Evolutionary conservation across 257 asterid species (phyloP).

Genomic region (Ilex aquifolium): DNA sequence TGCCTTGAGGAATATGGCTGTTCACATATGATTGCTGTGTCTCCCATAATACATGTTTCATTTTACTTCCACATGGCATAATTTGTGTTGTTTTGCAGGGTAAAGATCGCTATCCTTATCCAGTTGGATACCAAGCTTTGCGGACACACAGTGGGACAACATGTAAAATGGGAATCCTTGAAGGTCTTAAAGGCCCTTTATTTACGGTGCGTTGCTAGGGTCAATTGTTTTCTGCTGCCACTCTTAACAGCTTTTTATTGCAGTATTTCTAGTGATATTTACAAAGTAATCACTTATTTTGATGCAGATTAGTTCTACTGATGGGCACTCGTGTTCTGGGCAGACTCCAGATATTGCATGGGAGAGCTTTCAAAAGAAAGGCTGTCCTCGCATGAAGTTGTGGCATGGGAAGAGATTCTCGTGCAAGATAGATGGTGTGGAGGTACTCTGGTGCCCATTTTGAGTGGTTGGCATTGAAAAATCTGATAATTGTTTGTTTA

Average conservation of each 20-base stretch:
- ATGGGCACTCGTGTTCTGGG: constrained; percentile 71
- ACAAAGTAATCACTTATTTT: no score
- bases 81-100: constrained; percentile 49
- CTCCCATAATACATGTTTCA: constrained; percentile 3
- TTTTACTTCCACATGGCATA: constrained; percentile 11
- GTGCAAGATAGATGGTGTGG: constrained; percentile 79
- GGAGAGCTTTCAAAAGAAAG: constrained; percentile 82
- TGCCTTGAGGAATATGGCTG: constrained; percentile 1
- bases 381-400: constrained; percentile 46
- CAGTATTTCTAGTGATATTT: no score
- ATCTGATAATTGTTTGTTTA: not conserved
- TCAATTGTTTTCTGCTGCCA: constrained; percentile 4
- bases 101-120: constrained; percentile 92
- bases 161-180: constrained; percentile 72
- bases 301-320: constrained; percentile 66
- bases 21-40: constrained; percentile 10
- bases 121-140: constrained; percentile 74
- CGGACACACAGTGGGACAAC: constrained; percentile 68
- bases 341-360: constrained; percentile 90
- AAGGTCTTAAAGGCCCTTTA: constrained; percentile 88
- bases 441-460: constrained; percentile 36
- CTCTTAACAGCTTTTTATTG: not conserved
- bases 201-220: constrained; percentile 52
- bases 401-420: constrained; percentile 81
- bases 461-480: not conserved